Evolutionary conservation across 2,329 filamentous ascomycete species (phyloP), one percentile per base, ranked within the genome.

Genomic region (Rhinocladiella similis): DNA sequence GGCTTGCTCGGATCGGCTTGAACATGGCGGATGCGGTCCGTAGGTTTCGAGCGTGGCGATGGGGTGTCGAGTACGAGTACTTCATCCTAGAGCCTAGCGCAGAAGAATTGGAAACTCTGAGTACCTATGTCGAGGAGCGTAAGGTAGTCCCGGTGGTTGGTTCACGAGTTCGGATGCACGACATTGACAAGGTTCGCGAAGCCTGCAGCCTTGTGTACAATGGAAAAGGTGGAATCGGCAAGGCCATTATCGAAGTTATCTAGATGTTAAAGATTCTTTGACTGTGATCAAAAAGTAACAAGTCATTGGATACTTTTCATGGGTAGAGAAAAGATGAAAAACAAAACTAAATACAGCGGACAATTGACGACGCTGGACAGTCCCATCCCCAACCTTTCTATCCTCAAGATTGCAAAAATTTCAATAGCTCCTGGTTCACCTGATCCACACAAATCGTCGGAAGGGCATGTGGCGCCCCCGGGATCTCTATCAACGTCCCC

Each of bases 141-240:
- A 77, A 76, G 60, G 65, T 81, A 29, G 78, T 67, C 62, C 64
- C 73, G 0, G 72, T 83, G 10, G 71, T 73, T 9, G 73, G 73
- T 9, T 74, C 70, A 1, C 69, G 69, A 0, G 77, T 75, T 6
- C 59, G 74, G 7, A 60, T 82, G 25, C 66, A 69, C 5, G 73
- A 83, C 56, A 57, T 81, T 10, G 70, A 76, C 9, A 72, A 66
- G 1, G 71, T 83, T 6, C 70, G 72, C 59, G 63, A 61, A 50
- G 76, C 67, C 1, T 78, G 76, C 52, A 69, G 72, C 7, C 68
- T 73, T 62, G 73, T 79, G 4, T 69, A 69, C 14, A 66, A 64
- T 1, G 70, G 72, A 1, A 77, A 75, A 54, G 77, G 77, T 0
- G 77, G 77, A 0, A 45, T 77, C 14, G 78, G 78, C 16, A 75